Percentiles rank a stretch among this genome's conserved stretches.
Evolutionary conservation across 352 stramenopile species (phyloP).

Genomic region (Blastocystis sp.): DNA sequence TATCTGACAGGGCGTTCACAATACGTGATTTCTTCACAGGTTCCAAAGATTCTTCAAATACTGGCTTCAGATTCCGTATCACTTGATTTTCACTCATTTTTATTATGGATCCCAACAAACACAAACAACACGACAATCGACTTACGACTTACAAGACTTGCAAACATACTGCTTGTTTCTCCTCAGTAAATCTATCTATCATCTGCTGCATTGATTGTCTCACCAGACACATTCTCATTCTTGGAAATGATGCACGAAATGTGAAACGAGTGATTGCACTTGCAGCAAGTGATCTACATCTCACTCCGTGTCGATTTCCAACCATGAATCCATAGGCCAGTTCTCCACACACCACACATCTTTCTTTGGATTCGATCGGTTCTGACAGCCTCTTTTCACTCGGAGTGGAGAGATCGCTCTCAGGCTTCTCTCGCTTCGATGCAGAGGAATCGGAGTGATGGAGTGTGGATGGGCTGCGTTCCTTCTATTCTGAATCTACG

Average conservation of each 20-base stretch:
- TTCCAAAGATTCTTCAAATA: too few species aligned
- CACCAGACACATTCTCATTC: constrained; percentile 44
- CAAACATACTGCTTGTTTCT: constrained; percentile 54
- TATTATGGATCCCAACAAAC: neutral
- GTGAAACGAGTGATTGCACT: constrained; percentile 22
- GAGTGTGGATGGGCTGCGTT: neutral
- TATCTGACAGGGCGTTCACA: neutral
- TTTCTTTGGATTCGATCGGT: neutral
- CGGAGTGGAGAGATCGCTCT: too few species aligned
- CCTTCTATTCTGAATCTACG: neutral
- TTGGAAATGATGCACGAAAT: constrained; percentile 44
- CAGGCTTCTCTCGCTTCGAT: neutral
- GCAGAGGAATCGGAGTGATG: neutral
- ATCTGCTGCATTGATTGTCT: neutral
- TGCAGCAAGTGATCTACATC: constrained; percentile 38
- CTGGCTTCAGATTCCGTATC: too few species aligned
- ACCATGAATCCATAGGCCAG: constrained; percentile 51
- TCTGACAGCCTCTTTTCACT: neutral
- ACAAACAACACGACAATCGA: constrained; percentile 16
- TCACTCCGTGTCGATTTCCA: neutral
- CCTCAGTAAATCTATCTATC: neutral
- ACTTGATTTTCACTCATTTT: too few species aligned
- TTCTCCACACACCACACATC: neutral
- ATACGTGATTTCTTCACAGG: neutral
- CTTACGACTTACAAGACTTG: neutral